Evolutionary conservation across 2,329 filamentous ascomycete genomes (phyloP), one percentile per base, ranked within the genome.

Genomic region (Scedosporium boydii): DNA sequence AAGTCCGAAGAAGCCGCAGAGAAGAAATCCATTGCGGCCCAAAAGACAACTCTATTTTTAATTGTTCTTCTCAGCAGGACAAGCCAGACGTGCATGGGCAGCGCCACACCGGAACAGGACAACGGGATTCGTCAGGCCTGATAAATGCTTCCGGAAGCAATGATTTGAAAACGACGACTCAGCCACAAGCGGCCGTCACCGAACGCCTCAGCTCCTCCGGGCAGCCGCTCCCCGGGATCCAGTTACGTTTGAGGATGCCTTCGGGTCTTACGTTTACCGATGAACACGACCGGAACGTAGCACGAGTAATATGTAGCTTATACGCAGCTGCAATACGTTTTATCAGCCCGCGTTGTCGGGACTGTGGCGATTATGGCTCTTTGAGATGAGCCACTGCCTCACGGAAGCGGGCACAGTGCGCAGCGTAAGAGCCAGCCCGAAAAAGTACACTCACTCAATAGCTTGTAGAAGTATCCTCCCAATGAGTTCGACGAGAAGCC

Each of bases 11-110:
- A 55, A 55, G 51, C 51, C 51, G 51, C 51, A 55, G 1, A 27
- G 51, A 55, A 55, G 51, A 55, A 55, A 55, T 55, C 51, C 51
- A 55, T 55, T 55, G 51, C 51, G 51, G 51, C 51, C 51, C 23
- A 55, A 55, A 55, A 18, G 51, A 55, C 18, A 12, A 38, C 23
- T 23, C 51, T 55, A 55, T 55, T 55, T 55, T 55, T 55, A 55
- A n/a, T 48, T 21, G 16, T 48, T 10, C 44, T 21, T 48, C 44
- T 48, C 44, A 21, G 44, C 18, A 12, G 16, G 9, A 18, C 9
- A 16, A 16, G 21, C 18, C 48, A 53, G 51, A 55, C 18, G 18
- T 55, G 51, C 51, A 55, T 55, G 51, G 9, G 23, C 51, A 55
- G 51, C 51, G 51, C 51, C 51, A 55, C 51, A 55, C 51, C 12